Conservation (phyloP, 2,329 filamentous ascomycete genomes). For the Fusarium neocosmosporiellum region DNA sequence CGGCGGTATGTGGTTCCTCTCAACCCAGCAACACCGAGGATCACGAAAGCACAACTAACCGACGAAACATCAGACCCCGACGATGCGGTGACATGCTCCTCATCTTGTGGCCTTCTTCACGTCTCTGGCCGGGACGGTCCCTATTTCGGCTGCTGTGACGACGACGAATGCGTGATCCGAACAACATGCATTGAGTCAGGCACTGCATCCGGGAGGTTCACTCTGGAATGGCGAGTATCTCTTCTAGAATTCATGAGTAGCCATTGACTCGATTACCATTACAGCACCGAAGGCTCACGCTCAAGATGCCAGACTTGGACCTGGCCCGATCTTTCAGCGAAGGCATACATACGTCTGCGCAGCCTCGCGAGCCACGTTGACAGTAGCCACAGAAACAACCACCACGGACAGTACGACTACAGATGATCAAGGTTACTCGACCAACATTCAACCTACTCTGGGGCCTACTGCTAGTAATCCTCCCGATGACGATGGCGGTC, state of each 20-base stretch:
- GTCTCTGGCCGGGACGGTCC: background rate
- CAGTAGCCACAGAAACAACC: background rate
- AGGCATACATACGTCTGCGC: slow-evolving; percentile 20
- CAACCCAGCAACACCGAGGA: background rate
- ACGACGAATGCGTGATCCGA: slow-evolving; percentile 5
- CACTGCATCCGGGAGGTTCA: background rate
- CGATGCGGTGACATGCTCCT: background rate
- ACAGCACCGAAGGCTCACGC: slow-evolving; percentile 4
- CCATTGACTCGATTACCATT: background rate
- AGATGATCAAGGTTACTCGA: no score
- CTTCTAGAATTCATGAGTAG: background rate
- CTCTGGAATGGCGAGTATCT: slow-evolving; percentile 13
- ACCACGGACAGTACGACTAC: background rate
- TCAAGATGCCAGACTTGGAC: slow-evolving; percentile 30
- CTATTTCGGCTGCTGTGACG: slow-evolving; percentile 19
- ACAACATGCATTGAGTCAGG: slow-evolving; percentile 27
- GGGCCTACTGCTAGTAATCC: no score
- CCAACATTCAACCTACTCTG: no score
- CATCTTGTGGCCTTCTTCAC: slow-evolving; percentile 10
- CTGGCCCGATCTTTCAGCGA: slow-evolving; percentile 3
- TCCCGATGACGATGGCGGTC: background rate
- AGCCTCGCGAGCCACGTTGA: slow-evolving; percentile 4
- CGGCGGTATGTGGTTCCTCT: background rate
- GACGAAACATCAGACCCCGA: background rate
- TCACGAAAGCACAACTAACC: background rate